Evolutionary conservation across 768 basidiomycete species (phyloP).

Genomic region (Dictyophora rubrovolvata): DNA sequence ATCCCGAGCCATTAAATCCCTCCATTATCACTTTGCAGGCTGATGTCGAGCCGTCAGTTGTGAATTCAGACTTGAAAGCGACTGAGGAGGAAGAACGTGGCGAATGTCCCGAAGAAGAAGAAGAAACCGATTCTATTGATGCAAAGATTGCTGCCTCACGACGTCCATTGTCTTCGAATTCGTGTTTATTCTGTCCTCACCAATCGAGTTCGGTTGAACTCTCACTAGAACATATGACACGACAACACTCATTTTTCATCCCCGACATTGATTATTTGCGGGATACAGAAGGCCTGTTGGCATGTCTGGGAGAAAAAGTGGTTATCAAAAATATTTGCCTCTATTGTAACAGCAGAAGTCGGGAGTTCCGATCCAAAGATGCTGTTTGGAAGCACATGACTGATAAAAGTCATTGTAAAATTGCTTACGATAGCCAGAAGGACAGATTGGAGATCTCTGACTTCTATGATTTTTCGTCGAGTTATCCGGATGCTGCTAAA

Average conservation of each 20-base stretch:
- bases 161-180: slow-evolving; percentile 44
- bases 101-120: slow-evolving; percentile 35
- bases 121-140: slow-evolving; percentile 49
- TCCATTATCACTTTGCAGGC: neutral
- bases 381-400: slow-evolving; percentile 93
- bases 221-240: slow-evolving; percentile 82
- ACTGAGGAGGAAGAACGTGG: neutral
- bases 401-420: slow-evolving; percentile 94
- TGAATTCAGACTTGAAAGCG: slow-evolving; percentile 17
- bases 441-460: slow-evolving; percentile 86
- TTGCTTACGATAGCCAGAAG: slow-evolving; percentile 73
- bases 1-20: neutral
- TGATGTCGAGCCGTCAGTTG: slow-evolving; percentile 6
- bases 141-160: slow-evolving; percentile 66
- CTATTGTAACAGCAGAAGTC: slow-evolving; percentile 73
- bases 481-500: slow-evolving; percentile 48
- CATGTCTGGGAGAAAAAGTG: slow-evolving; percentile 86
- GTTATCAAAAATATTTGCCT: slow-evolving; percentile 90
- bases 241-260: slow-evolving; percentile 85
- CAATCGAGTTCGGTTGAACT: slow-evolving; percentile 42
- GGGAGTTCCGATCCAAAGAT: slow-evolving; percentile 74
- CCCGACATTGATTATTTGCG: slow-evolving; percentile 88
- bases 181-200: slow-evolving; percentile 81
- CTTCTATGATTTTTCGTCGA: slow-evolving; percentile 82
- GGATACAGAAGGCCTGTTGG: slow-evolving; percentile 71